Conservation (phyloP, 2,329 filamentous ascomycete genomes). For the Capronia americana region DNA sequence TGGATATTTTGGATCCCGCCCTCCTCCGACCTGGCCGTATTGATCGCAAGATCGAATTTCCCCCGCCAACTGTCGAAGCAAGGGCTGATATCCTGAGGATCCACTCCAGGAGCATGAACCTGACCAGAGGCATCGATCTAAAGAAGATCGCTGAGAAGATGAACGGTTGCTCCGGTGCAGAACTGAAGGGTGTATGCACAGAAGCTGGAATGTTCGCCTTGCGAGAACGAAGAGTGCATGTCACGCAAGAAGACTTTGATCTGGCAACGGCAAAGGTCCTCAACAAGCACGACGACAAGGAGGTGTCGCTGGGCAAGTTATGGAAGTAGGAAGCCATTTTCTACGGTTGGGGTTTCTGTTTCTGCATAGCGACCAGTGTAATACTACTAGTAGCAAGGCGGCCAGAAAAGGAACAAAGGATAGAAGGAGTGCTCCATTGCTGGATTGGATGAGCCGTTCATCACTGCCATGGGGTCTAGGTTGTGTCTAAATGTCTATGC, state of each 20-base stretch:
- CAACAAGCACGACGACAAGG: slow-evolving; percentile 99
- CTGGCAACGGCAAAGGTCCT: slow-evolving; percentile 98
- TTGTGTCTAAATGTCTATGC: slow-evolving; percentile 21
- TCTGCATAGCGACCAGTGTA: slow-evolving; percentile 30
- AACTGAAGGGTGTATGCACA: slow-evolving; percentile 98
- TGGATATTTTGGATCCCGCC: slow-evolving; percentile 95
- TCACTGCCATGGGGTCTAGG: slow-evolving; percentile 1
- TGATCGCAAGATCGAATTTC: slow-evolving; percentile 98
- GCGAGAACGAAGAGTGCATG: slow-evolving; percentile 92
- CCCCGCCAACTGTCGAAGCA: slow-evolving; percentile 93
- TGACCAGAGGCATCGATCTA: slow-evolving; percentile 95
- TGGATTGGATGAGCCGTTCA: neutral
- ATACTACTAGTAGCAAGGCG: slow-evolving; percentile 14
- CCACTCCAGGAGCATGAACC: slow-evolving; percentile 97
- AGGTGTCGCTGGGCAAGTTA: slow-evolving; percentile 85
- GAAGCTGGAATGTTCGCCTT: slow-evolving; percentile 98
- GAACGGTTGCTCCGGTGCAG: slow-evolving; percentile 97
- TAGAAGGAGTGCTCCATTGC: neutral
- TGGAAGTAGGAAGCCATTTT: slow-evolving; percentile 65
- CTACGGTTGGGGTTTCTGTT: slow-evolving; percentile 12
- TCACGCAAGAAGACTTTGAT: slow-evolving; percentile 99
- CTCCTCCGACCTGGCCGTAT: slow-evolving; percentile 95
- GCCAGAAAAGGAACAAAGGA: slow-evolving; percentile 17
- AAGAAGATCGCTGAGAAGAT: slow-evolving; percentile 99
- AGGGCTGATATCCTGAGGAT: slow-evolving; percentile 97